phyloP scores from a whole-genome alignment of 208 protist genomes.

The Leishmania martiniquensis region DNA sequence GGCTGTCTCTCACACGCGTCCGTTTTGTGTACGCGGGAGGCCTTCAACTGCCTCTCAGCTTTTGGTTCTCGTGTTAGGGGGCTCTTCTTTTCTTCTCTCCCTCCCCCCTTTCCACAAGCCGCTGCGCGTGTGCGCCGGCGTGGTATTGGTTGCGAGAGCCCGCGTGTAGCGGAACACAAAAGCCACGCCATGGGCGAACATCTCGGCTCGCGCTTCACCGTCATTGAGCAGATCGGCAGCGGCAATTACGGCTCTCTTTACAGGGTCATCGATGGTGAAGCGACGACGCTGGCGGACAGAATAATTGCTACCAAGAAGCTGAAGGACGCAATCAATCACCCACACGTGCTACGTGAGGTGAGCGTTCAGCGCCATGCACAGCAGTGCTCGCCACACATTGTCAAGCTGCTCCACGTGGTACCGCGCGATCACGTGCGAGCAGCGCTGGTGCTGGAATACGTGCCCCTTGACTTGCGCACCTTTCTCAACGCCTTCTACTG shows the following conservation, averaged over 20 bases:
- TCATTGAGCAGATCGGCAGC: slow-evolving; percentile 36
- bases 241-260: slow-evolving; percentile 46
- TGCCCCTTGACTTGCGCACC: slow-evolving; percentile 39
- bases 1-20: background rate
- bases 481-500: slow-evolving; percentile 48
- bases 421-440: slow-evolving; percentile 27
- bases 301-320: slow-evolving; percentile 41
- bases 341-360: slow-evolving; percentile 37
- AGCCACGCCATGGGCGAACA: slow-evolving; percentile 17
- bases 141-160: background rate
- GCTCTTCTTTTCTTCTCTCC: background rate
- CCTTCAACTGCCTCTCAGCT: background rate
- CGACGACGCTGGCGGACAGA: slow-evolving; percentile 13
- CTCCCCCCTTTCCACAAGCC: background rate
- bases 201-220: slow-evolving; percentile 30
- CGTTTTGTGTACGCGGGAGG: background rate
- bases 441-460: slow-evolving; percentile 43
- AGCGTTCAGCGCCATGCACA: slow-evolving; percentile 34
- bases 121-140: background rate
- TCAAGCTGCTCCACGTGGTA: slow-evolving; percentile 37
- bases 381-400: slow-evolving; percentile 28
- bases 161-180: background rate
- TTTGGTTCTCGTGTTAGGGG: background rate
- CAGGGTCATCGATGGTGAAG: slow-evolving; percentile 37
- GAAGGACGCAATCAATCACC: slow-evolving; percentile 36